Conservation (phyloP, 768 basidiomycete genomes). For the Termitomyces sp. region DNA sequence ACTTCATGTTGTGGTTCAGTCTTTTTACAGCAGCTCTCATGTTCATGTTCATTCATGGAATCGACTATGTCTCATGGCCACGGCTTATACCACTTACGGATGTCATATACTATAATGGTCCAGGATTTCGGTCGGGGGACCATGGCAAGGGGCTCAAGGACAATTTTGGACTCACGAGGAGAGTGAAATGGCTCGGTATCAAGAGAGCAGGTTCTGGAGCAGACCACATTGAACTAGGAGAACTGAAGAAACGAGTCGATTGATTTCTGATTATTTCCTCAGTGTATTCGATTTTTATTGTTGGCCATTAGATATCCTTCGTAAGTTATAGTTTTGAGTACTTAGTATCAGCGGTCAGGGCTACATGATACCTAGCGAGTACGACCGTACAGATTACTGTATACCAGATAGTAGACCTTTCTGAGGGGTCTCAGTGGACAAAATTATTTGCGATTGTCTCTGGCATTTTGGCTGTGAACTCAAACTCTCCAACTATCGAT, state of each 20-base stretch:
- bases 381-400: neutral
- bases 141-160: conserved; percentile 67
- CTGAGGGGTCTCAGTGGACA: no score
- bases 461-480: no score
- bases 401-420: neutral
- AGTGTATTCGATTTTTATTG: neutral
- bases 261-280: conserved; percentile 23
- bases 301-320: neutral
- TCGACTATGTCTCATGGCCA: conserved; percentile 96
- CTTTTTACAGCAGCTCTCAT: conserved; percentile 54
- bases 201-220: conserved; percentile 35
- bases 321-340: neutral
- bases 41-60: conserved; percentile 82
- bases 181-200: conserved; percentile 31
- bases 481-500: no score
- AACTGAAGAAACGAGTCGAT: conserved; percentile 71
- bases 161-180: conserved; percentile 27
- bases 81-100: conserved; percentile 80
- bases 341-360: neutral
- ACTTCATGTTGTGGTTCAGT: conserved; percentile 76
- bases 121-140: conserved; percentile 75
- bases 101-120: conserved; percentile 82
- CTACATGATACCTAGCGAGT: neutral
- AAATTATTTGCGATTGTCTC: no score
- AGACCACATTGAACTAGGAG: conserved; percentile 79